Conservation (phyloP, 2,329 filamentous ascomycete genomes). For the Botryosphaeria agaves region DNA sequence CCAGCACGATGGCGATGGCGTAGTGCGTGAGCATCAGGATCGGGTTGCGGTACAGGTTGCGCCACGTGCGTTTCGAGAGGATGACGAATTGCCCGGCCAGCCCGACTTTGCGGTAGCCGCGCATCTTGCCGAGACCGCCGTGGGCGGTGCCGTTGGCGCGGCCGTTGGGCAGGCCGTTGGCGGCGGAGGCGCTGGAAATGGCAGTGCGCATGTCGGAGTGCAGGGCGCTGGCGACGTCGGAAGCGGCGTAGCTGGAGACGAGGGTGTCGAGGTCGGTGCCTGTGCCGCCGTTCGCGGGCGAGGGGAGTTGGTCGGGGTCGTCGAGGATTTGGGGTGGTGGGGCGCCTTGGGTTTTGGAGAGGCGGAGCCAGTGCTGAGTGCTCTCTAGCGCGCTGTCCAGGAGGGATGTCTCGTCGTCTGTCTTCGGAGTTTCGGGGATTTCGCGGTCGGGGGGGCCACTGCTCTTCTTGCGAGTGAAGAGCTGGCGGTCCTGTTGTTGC, state of each 20-base stretch:
- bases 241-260: conserved; percentile 57
- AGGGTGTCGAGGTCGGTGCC: conserved; percentile 70
- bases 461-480: conserved; percentile 70
- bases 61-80: conserved; percentile 82
- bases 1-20: conserved; percentile 85
- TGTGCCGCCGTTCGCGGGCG: conserved; percentile 35
- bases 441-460: conserved; percentile 30
- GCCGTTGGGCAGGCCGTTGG: conserved; percentile 40
- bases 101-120: conserved; percentile 68
- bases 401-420: conserved; percentile 37
- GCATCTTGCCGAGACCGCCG: conserved; percentile 43
- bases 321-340: conserved; percentile 47
- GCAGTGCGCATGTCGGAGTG: conserved; percentile 64
- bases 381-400: conserved; percentile 32
- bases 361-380: conserved; percentile 41
- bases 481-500: conserved; percentile 70
- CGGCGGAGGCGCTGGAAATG: conserved; percentile 43
- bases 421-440: conserved; percentile 37
- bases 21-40: conserved; percentile 98
- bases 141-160: conserved; percentile 29
- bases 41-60: conserved; percentile 91
- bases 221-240: conserved; percentile 57
- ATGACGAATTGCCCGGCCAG: conserved; percentile 73
- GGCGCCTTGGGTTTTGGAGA: conserved; percentile 34
- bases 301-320: conserved; percentile 46